Conservation (phyloP, 768 basidiomycete species). For the Kwoniella sp. region DNA sequence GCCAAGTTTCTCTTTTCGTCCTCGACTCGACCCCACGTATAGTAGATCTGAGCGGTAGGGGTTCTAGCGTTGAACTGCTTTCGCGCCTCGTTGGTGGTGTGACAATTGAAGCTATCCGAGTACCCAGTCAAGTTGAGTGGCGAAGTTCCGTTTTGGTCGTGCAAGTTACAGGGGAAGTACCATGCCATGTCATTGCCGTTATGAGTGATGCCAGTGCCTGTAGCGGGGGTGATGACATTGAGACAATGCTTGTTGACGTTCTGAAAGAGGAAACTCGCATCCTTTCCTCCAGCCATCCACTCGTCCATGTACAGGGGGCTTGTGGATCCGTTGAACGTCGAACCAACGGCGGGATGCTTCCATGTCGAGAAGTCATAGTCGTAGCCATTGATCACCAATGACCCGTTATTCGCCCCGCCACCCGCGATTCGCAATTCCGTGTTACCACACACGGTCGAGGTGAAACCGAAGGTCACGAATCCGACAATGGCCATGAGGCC, state of each 20-base stretch:
- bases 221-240: slow-evolving; percentile 67
- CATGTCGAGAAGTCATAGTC: slow-evolving; percentile 87
- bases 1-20: slow-evolving; percentile 71
- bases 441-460: slow-evolving; percentile 82
- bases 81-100: slow-evolving; percentile 60
- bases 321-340: slow-evolving; percentile 67
- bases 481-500: slow-evolving; percentile 88
- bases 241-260: slow-evolving; percentile 79
- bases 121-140: slow-evolving; percentile 68
- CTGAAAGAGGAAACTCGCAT: slow-evolving; percentile 93
- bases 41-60: slow-evolving; percentile 82
- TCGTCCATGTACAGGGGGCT: slow-evolving; percentile 76
- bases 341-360: slow-evolving; percentile 68
- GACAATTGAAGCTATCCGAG: slow-evolving; percentile 65
- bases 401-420: slow-evolving; percentile 68
- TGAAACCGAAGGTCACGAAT: slow-evolving; percentile 98
- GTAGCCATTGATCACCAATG: slow-evolving; percentile 89
- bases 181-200: slow-evolving; percentile 68
- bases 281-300: slow-evolving; percentile 78
- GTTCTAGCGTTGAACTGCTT: slow-evolving; percentile 55
- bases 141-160: slow-evolving; percentile 63
- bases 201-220: slow-evolving; percentile 64
- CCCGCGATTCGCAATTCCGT: slow-evolving; percentile 78
- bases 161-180: slow-evolving; percentile 98
- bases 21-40: slow-evolving; percentile 80